phyloP scores from a whole-genome alignment of 2,329 filamentous ascomycete genomes.

The Botrytis cinerea region DNA sequence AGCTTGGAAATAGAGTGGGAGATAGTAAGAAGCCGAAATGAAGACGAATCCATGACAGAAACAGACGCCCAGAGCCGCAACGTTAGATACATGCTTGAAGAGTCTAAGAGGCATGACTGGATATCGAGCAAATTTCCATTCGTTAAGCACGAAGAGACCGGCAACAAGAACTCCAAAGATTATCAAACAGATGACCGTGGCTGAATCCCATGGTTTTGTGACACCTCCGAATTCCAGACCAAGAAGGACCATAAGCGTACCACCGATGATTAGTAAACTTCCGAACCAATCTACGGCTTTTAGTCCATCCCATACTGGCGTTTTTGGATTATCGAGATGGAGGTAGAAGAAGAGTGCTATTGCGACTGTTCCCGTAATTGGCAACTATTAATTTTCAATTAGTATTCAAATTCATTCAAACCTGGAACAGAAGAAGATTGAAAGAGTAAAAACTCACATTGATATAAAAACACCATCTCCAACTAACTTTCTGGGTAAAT shows the following conservation, averaged over 20 bases:
- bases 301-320: slow-evolving; percentile 61
- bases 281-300: slow-evolving; percentile 64
- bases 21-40: slow-evolving; percentile 34
- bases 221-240: slow-evolving; percentile 84
- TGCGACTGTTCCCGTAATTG: slow-evolving; percentile 40
- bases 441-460: slow-evolving; percentile 32
- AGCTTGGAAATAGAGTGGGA: slow-evolving; percentile 73
- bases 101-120: slow-evolving; percentile 77
- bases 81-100: slow-evolving; percentile 66
- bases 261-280: slow-evolving; percentile 62
- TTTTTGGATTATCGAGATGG: slow-evolving; percentile 66
- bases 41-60: slow-evolving; percentile 68
- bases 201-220: slow-evolving; percentile 57
- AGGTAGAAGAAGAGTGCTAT: slow-evolving; percentile 62
- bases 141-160: slow-evolving; percentile 64
- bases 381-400: not conserved
- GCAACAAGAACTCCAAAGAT: slow-evolving; percentile 63
- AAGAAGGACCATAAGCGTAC: slow-evolving; percentile 82
- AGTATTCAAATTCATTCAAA: not conserved
- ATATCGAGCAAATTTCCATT: slow-evolving; percentile 72
- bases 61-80: slow-evolving; percentile 64
- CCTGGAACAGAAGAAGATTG: not conserved
- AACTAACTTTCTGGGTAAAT: slow-evolving; percentile 61
- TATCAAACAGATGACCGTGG: slow-evolving; percentile 48
- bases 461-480: slow-evolving; percentile 56